Conservation (phyloP, 2,329 filamentous ascomycete genomes). For the Ilyonectria destructans region DNA sequence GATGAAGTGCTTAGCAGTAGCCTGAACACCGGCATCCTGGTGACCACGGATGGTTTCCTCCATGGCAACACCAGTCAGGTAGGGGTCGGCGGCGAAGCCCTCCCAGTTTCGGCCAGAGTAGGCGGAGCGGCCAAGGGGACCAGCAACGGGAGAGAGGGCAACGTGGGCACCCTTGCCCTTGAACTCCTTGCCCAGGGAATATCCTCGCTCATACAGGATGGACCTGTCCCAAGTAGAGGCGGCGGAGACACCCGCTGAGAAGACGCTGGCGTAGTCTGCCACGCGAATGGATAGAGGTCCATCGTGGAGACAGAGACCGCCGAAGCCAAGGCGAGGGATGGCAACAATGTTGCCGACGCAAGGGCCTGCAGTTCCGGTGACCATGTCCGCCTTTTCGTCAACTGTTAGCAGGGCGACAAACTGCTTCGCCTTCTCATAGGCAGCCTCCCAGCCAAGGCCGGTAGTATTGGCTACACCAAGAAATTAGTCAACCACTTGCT, state of each 20-base stretch:
- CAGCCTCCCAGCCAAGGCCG: slow-evolving; percentile 56
- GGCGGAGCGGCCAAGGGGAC: slow-evolving; percentile 61
- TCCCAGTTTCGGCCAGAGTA: slow-evolving; percentile 77
- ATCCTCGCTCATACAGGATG: slow-evolving; percentile 76
- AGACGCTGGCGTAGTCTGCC: slow-evolving; percentile 63
- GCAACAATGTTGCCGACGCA: slow-evolving; percentile 56
- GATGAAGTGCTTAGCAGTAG: slow-evolving; percentile 59
- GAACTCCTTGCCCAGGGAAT: slow-evolving; percentile 71
- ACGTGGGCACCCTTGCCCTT: slow-evolving; percentile 82
- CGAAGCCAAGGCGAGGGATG: slow-evolving; percentile 60
- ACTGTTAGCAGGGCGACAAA: slow-evolving; percentile 51
- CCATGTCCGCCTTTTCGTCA: slow-evolving; percentile 53
- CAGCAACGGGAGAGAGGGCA: slow-evolving; percentile 66
- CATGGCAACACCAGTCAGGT: slow-evolving; percentile 72
- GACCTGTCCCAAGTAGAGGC: slow-evolving; percentile 77
- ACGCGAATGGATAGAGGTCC: slow-evolving; percentile 52
- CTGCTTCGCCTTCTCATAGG: slow-evolving; percentile 55
- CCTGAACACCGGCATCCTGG: slow-evolving; percentile 57
- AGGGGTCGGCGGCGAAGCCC: slow-evolving; percentile 76
- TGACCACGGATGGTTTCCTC: slow-evolving; percentile 54
- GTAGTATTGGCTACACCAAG: slow-evolving; percentile 53
- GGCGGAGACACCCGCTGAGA: slow-evolving; percentile 75
- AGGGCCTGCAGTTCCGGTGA: slow-evolving; percentile 54
- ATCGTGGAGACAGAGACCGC: slow-evolving; percentile 60
- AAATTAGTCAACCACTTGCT: slow-evolving; percentile 31